Base-by-base conservation (phyloP, 306 rosid species). In the Prinsepia uniflora region DNA sequence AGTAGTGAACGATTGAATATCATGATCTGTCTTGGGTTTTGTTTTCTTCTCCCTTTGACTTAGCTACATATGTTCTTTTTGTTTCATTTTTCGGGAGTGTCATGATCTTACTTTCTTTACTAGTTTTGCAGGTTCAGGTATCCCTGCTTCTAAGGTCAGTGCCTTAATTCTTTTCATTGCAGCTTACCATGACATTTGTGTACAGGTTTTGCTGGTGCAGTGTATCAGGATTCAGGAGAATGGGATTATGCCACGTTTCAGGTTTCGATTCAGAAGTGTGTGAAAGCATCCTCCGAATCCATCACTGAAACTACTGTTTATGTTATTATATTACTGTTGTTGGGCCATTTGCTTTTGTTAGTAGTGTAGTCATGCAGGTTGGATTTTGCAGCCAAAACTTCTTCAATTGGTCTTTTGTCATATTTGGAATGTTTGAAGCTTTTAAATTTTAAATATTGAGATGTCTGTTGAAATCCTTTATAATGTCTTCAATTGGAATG, bases 91-190 rank as follows among this genome's bases (percentile, higher is more conserved):
- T 11, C 1, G 48, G 52, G 6, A 55, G 66, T 18, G 75, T 55
- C 58, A 49, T 34, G 60, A 34, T 82, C 87, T 86, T 88, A 82
- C 87, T 14, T 18, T 11, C 42, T 72, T 70, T 52, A 76, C 65
- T 65, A 86, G 88, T 81, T 84, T 84, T 89, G 89, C 96, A 84
- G 96, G 92, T 86, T 84, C 90, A 87, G 89, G 90, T 81, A 64
- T 80, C 80, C 92, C 86, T 83, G 88, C 83, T 66, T 81, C 84
- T 76, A 68, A 47, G 65, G 86, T 62, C 45, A 72, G 49, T 67
- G 65, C 67, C 24, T 22, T 79, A 24, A 78, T 77, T 83, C 4
- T 83, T 41, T 78, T 75, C 63, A 55, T 72, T 81, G 83, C 87
- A 76, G 81, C 80, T 89, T 85, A 76, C 89, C 78, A 60, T 85